Percentiles rank a stretch among this genome's conserved stretches.
These are phyloP conservation scores for Microascus cirrosus DNA, from an alignment of 2,329 filamentous ascomycete species.

Conservation along the genomic window DNA sequence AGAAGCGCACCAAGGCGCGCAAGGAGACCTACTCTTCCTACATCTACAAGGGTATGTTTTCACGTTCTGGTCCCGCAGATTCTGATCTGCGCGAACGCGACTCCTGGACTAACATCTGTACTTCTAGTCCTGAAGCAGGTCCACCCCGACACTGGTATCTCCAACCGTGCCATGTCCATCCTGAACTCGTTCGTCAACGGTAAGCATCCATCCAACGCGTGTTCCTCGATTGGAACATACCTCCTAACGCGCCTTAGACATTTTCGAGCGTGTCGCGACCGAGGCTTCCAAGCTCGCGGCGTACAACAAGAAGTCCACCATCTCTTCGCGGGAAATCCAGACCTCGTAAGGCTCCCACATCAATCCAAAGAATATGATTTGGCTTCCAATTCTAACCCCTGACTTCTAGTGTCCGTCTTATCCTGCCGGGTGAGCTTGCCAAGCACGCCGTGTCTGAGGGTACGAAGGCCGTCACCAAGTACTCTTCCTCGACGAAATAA, in stretches of 20 bases:
- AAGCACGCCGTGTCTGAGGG: slow-evolving; percentile 99
- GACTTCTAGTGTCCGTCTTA: slow-evolving; percentile 64
- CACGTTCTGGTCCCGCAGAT: not conserved
- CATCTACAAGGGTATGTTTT: slow-evolving; percentile 91
- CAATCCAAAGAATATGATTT: not conserved
- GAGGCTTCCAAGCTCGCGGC: slow-evolving; percentile 98
- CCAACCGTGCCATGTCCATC: slow-evolving; percentile 99
- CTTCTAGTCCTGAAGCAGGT: slow-evolving; percentile 93
- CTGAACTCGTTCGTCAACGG: slow-evolving; percentile 99
- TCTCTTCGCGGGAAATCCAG: slow-evolving; percentile 98
- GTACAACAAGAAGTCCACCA: slow-evolving; percentile 99
- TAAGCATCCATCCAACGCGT: slow-evolving; percentile 32
- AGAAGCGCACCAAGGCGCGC: slow-evolving; percentile 99
- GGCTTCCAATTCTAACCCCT: not conserved
- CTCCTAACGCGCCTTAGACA: slow-evolving; percentile 48
- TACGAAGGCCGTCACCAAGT: slow-evolving; percentile 99
- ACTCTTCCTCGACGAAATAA: slow-evolving; percentile 99
- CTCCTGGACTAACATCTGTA: slow-evolving; percentile 12
- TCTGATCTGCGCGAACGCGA: not conserved
- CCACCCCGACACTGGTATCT: slow-evolving; percentile 99
- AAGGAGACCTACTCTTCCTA: slow-evolving; percentile 99
- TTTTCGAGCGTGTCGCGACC: slow-evolving; percentile 98
- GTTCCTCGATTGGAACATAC: not conserved
- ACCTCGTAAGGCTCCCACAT: slow-evolving; percentile 56
- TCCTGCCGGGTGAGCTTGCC: slow-evolving; percentile 95